Percentiles rank a stretch among this genome's conserved stretches.
Conservation (phyloP, 371 early-diverging fungal genomes). For the Saksenaea vasiformis region DNA sequence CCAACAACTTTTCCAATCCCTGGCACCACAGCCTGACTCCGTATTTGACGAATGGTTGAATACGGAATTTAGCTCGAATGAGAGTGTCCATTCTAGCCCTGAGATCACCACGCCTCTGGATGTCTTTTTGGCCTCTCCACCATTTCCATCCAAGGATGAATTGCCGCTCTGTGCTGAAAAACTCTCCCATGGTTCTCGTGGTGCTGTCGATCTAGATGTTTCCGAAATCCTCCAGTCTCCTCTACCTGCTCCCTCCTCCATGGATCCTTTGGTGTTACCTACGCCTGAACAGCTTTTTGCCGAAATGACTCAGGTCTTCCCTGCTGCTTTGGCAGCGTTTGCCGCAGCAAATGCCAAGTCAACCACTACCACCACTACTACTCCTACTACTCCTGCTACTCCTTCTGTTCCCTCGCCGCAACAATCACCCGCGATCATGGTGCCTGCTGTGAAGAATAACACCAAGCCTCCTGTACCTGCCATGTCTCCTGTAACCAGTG, state of each 20-base stretch:
- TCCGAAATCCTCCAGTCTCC: constrained; percentile 21
- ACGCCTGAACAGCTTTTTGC: constrained; percentile 10
- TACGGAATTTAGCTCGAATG: constrained; percentile 15
- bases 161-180: constrained; percentile 1
- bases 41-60: constrained; percentile 21
- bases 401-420: background rate
- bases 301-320: constrained; percentile 20
- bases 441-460: background rate
- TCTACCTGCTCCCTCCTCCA: constrained; percentile 10
- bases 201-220: constrained; percentile 14
- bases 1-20: constrained; percentile 23
- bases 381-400: constrained; percentile 17
- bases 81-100: constrained; percentile 23
- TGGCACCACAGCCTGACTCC: constrained; percentile 11
- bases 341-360: constrained; percentile 10
- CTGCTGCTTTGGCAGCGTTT: constrained; percentile 18
- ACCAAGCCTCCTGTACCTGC: background rate
- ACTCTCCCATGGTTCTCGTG: background rate
- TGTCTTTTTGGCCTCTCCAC: constrained; percentile 19
- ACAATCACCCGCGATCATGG: background rate
- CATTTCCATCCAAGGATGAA: constrained; percentile 9
- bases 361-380: constrained; percentile 10
- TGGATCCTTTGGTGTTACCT: constrained; percentile 1
- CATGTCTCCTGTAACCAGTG: constrained; percentile 22
- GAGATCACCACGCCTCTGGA: constrained; percentile 31